These are phyloP conservation scores for Entomortierella lignicola DNA, from an alignment of 192 early-diverging fungal species.

Conservation along the genomic window DNA sequence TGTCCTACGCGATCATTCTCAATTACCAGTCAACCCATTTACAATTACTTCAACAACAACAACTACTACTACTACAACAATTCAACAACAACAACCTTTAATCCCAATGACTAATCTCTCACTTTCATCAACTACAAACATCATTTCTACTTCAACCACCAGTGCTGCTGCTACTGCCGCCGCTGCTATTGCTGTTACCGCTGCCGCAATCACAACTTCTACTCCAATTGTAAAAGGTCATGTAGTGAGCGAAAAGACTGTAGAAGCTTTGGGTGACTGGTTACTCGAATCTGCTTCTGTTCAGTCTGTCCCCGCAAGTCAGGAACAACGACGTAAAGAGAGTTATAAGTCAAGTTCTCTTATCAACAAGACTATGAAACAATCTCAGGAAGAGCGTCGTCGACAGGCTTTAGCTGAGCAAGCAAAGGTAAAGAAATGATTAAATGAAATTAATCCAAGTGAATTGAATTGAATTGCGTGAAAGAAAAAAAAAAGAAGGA, in stretches of 20 bases:
- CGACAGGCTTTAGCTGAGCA: constrained; percentile 54
- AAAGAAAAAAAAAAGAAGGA: too few relatives aligned
- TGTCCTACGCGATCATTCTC: too few relatives aligned
- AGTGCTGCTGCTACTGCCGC: not conserved
- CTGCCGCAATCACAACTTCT: not conserved
- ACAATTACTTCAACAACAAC: constrained; percentile 7
- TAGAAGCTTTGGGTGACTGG: constrained; percentile 46
- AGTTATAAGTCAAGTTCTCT: constrained; percentile 35
- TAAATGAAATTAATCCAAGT: not conserved
- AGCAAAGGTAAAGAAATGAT: constrained; percentile 45
- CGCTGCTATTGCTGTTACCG: not conserved
- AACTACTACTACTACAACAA: not conserved
- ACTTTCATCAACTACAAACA: too few relatives aligned
- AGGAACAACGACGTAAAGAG: constrained; percentile 37
- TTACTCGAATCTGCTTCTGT: constrained; percentile 48
- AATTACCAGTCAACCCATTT: not conserved
- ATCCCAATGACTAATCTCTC: too few relatives aligned
- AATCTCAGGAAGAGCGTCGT: constrained; percentile 57
- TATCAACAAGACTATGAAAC: constrained; percentile 44
- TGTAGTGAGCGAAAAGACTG: constrained; percentile 37
- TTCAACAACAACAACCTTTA: not conserved
- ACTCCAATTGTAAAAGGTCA: not conserved
- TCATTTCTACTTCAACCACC: not conserved
- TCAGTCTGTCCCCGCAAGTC: constrained; percentile 13
- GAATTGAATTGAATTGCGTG: not conserved